phyloP scores from a whole-genome alignment of 2,329 filamentous ascomycete genomes.

The Cytospora mali region DNA sequence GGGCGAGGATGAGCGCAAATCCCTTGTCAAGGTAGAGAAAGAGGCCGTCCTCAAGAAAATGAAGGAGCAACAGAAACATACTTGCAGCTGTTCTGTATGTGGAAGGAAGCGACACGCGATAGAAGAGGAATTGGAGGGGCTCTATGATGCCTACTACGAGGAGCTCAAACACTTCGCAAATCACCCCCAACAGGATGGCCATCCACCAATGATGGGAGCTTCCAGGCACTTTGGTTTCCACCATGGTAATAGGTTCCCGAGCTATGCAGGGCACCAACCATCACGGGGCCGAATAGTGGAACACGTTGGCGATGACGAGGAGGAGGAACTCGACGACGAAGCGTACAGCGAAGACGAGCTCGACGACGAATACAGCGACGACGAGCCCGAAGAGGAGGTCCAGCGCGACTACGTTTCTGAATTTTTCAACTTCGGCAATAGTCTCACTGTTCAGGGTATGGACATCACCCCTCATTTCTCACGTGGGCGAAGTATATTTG shows the following conservation, averaged over 20 bases:
- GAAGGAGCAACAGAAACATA: constrained; percentile 99
- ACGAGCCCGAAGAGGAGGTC: constrained; percentile 54
- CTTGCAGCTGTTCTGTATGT: constrained; percentile 96
- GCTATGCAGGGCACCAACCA: constrained; percentile 68
- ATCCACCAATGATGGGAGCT: constrained; percentile 69
- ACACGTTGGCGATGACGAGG: constrained; percentile 60
- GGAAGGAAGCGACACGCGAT: constrained; percentile 95
- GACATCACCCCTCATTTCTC: constrained; percentile 30
- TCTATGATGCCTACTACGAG: constrained; percentile 98
- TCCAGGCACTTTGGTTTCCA: constrained; percentile 63
- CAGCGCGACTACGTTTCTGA: constrained; percentile 71
- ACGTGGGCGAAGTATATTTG: constrained; percentile 34
- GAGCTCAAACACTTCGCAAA: constrained; percentile 98
- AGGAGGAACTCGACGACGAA: constrained; percentile 58
- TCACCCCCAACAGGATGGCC: constrained; percentile 66
- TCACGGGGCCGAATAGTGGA: constrained; percentile 74
- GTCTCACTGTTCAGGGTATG: constrained; percentile 87
- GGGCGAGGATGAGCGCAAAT: constrained; percentile 92
- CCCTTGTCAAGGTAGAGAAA: constrained; percentile 96
- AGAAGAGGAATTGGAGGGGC: constrained; percentile 94
- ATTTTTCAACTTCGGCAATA: constrained; percentile 97
- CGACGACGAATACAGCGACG: constrained; percentile 69
- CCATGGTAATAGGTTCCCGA: constrained; percentile 39
- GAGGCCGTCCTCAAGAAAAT: constrained; percentile 98
- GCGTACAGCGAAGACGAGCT: constrained; percentile 65